Conservation (phyloP, 73 alveolate species). For the Chromera velia region DNA sequence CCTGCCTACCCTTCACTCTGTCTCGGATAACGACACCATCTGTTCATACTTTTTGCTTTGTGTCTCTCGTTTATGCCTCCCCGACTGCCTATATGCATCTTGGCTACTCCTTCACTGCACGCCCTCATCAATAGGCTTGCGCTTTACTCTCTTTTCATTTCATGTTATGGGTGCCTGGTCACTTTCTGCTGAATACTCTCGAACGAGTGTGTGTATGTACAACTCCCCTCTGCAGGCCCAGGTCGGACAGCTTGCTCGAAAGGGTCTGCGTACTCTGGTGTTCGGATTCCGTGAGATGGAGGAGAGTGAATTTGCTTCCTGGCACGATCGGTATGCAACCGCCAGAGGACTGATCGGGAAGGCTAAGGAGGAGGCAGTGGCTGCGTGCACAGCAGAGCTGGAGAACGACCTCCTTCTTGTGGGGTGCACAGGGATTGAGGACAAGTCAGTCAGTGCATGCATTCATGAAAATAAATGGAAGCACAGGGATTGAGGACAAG, state of each 20-base stretch:
- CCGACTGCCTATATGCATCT: too few relatives aligned
- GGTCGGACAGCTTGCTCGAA: constrained; percentile 33
- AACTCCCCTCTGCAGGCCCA: not conserved
- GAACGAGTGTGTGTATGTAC: not conserved
- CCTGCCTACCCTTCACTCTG: not conserved
- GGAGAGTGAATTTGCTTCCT: constrained; percentile 59
- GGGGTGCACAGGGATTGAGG: constrained; percentile 64
- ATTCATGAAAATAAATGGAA: too few relatives aligned
- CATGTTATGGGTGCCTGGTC: too few relatives aligned
- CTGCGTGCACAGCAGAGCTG: constrained; percentile 26
- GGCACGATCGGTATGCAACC: constrained; percentile 40
- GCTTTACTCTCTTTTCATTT: too few relatives aligned
- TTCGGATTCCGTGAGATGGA: constrained; percentile 55
- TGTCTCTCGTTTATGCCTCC: too few relatives aligned
- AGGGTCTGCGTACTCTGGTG: constrained; percentile 64
- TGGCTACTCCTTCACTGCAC: too few relatives aligned
- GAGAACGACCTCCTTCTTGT: constrained; percentile 50
- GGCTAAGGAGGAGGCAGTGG: constrained; percentile 41
- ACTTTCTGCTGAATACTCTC: too few relatives aligned
- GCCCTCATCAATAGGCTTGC: too few relatives aligned
- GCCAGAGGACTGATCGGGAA: constrained; percentile 20
- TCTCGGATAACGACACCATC: not conserved
- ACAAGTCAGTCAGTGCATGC: too few relatives aligned
- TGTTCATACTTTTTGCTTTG: too few relatives aligned
- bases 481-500: too few relatives aligned